phyloP scores from a whole-genome alignment of 2,329 filamentous ascomycete genomes.

The Neocucurbitaria cava region DNA sequence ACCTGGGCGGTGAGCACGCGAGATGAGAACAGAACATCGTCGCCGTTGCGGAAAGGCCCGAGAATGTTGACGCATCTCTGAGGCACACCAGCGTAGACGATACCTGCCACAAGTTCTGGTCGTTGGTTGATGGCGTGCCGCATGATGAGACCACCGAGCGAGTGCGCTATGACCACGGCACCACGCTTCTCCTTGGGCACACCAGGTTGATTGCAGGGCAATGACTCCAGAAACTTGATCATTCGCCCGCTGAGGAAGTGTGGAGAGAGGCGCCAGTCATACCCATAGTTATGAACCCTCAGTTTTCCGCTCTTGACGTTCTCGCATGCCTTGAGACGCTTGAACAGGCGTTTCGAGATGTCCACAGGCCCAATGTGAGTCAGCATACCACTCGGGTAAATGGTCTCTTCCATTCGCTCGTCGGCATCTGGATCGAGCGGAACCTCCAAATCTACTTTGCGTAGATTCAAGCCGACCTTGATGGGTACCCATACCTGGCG shows the following conservation, averaged over 20 bases:
- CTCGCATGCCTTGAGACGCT: slow-evolving; percentile 74
- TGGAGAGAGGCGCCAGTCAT: slow-evolving; percentile 92
- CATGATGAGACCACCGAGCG: slow-evolving; percentile 84
- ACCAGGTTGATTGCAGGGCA: slow-evolving; percentile 75
- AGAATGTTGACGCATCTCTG: slow-evolving; percentile 90
- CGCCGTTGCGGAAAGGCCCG: slow-evolving; percentile 88
- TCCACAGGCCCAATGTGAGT: slow-evolving; percentile 91
- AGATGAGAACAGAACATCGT: slow-evolving; percentile 87
- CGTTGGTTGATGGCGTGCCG: slow-evolving; percentile 85
- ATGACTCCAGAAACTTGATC: slow-evolving; percentile 72
- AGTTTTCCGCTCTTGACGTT: slow-evolving; percentile 75
- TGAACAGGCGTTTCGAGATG: slow-evolving; percentile 82
- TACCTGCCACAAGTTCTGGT: slow-evolving; percentile 84
- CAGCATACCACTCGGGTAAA: slow-evolving; percentile 87
- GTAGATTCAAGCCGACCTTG: slow-evolving; percentile 88
- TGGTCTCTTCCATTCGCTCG: slow-evolving; percentile 79
- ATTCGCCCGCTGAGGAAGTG: slow-evolving; percentile 74
- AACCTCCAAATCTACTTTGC: slow-evolving; percentile 90
- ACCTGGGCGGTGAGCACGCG: slow-evolving; percentile 90
- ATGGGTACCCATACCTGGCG: slow-evolving; percentile 94
- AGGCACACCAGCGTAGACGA: slow-evolving; percentile 84
- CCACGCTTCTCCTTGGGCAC: slow-evolving; percentile 65
- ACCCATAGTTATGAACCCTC: slow-evolving; percentile 87
- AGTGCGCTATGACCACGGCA: slow-evolving; percentile 84
- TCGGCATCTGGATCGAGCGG: slow-evolving; percentile 84